Conservation (phyloP, 495 filamentous ascomycete species). For the Aspergillus incahuasiensis region DNA sequence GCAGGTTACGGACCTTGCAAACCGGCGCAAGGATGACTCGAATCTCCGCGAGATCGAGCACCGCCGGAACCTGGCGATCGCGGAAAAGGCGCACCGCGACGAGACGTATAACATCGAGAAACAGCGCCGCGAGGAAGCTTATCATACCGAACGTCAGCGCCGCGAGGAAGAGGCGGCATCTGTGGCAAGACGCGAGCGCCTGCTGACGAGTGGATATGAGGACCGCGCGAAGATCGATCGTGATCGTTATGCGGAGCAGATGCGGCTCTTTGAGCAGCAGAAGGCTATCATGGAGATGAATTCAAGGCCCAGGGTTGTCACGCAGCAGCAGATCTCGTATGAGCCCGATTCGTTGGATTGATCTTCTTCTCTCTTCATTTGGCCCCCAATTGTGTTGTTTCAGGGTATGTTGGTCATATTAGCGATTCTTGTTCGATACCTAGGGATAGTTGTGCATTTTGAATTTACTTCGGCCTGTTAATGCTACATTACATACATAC, state of each 20-base stretch:
- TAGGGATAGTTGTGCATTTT: not conserved
- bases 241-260: conserved; percentile 1
- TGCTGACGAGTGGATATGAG: conserved; percentile 5
- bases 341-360: conserved; percentile 6
- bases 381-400: too few relatives aligned
- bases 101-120: conserved; percentile 4
- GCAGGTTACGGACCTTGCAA: conserved; percentile 5
- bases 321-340: not conserved
- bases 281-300: conserved; percentile 5
- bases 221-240: conserved; percentile 11
- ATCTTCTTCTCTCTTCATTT: too few relatives aligned
- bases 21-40: conserved; percentile 5
- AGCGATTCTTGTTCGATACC: not conserved
- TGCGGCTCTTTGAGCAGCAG: conserved; percentile 10
- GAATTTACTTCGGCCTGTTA: not conserved
- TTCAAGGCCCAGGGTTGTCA: not conserved
- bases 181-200: not conserved
- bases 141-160: not conserved
- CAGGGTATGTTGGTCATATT: not conserved
- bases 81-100: conserved; percentile 8
- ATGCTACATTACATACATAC: too few relatives aligned
- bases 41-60: conserved; percentile 7
- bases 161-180: conserved; percentile 1
- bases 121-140: conserved; percentile 2
- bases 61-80: not conserved